phyloP scores from a whole-genome alignment of 2,329 filamentous ascomycete genomes.

The Xylaria sp. region DNA sequence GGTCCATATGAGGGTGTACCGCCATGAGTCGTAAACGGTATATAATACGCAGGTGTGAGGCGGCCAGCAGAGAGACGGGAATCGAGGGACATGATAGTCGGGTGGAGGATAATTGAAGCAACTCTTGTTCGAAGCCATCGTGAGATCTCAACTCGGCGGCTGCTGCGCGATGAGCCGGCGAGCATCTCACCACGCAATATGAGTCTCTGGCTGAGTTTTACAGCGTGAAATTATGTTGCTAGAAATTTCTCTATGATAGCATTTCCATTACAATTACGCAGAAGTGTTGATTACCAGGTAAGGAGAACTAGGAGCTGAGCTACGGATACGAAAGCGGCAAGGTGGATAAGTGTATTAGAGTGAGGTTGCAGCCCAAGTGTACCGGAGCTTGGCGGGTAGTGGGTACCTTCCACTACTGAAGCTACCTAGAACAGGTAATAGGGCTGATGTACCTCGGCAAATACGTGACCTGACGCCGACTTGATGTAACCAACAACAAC shows the following conservation, averaged over 20 bases:
- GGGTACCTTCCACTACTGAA: neutral
- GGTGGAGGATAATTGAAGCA: conserved; percentile 54
- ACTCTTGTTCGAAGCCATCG: conserved; percentile 31
- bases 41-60: conserved; percentile 73
- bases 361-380: neutral
- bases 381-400: neutral
- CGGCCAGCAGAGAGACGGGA: conserved; percentile 86
- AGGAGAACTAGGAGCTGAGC: conserved; percentile 7
- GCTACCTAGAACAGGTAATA: neutral
- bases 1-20: conserved; percentile 89
- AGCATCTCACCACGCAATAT: conserved; percentile 37
- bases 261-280: conserved; percentile 13
- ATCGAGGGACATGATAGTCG: conserved; percentile 75
- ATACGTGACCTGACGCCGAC: neutral
- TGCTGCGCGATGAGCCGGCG: neutral
- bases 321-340: neutral
- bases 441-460: conserved; percentile 45
- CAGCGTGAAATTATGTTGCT: conserved; percentile 23
- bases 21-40: conserved; percentile 81
- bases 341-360: neutral
- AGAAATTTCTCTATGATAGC: conserved; percentile 12
- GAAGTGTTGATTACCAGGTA: conserved; percentile 25
- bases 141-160: conserved; percentile 21
- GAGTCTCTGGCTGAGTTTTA: conserved; percentile 39
- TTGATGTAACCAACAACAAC: neutral